Base-by-base conservation (phyloP, 352 stramenopile genomes). In the Phytophthora megakarya region DNA sequence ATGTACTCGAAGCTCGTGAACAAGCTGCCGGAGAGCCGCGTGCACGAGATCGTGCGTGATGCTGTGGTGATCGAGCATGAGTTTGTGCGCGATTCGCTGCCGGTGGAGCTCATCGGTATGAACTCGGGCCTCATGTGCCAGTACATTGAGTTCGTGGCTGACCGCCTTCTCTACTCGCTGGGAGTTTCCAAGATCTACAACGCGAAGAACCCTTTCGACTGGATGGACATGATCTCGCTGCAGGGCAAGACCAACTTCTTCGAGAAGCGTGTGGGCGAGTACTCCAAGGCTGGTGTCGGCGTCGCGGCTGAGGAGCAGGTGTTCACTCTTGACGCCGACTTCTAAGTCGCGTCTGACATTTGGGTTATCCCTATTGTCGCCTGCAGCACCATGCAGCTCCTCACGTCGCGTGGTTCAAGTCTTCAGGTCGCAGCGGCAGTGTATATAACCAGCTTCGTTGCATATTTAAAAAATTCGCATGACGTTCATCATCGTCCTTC, bases 201-300 rank as follows among this genome's bases (percentile, higher is more conserved):
- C 61, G 82, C 80, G 10, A 74, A 79, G 38, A 99, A 99, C 76
- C 97, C 97, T 18, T 99, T 99, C 73, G 97, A 99, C 74, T 99
- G 97, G 97, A 99, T 99, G 98, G 97, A 99, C 70, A 98, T 99
- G 84, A 99, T 99, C 71, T 98, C 89, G 32, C 83, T 99, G 21
- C 92, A 99, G 73, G 97, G 97, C 61, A 99, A 99, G 82, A 98
- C 96, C 59, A 99, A 98, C 80, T 98, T 98, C 60, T 98, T 98
- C 69, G 95, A 98, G 78, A 99, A 99, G 85, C 87, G 97, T 52
- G 97, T 99, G 22, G 96, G 97, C 67, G 98, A 99, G 80, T 99
- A 99, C 86, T 90, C 93, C 70, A 99, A 99, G 81, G 94, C 93
- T 28, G 97, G 97, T 39, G 97, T 99, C 7, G 96, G 97, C 67